Evolutionary conservation across 768 basidiomycete species (phyloP).

Genomic region (Agaricus subrufescens): DNA sequence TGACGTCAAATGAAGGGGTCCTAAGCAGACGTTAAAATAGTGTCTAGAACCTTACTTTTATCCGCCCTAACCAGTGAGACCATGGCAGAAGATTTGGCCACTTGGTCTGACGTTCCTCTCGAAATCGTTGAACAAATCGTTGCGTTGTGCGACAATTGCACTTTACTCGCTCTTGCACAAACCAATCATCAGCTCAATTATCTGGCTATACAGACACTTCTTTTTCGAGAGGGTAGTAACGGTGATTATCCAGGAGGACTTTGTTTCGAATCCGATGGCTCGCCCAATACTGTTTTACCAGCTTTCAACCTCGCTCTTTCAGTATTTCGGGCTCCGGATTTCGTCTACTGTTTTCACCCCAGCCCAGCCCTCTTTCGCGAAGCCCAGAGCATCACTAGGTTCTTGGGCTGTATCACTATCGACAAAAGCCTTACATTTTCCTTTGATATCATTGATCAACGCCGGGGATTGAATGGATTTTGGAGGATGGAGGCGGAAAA

Average conservation of each 20-base stretch:
- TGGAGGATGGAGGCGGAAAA: background rate
- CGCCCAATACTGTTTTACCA: background rate
- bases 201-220: background rate
- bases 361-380: background rate
- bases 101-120: background rate
- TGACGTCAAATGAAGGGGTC: too few species aligned
- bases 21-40: too few species aligned
- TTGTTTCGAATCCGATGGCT: background rate
- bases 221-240: background rate
- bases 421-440: background rate
- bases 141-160: background rate
- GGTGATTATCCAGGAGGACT: background rate
- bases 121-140: conserved; percentile 2
- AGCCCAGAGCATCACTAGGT: background rate
- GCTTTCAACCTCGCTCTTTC: background rate
- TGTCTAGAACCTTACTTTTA: too few species aligned
- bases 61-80: background rate
- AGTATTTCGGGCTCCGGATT: background rate
- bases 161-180: background rate
- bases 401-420: background rate
- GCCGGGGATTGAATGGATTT: background rate
- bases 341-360: background rate
- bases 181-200: background rate
- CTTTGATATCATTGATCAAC: background rate
- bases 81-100: background rate